Evolutionary conservation across 148 eudicot species (phyloP).

Genomic region (Talinum fruticosum): DNA sequence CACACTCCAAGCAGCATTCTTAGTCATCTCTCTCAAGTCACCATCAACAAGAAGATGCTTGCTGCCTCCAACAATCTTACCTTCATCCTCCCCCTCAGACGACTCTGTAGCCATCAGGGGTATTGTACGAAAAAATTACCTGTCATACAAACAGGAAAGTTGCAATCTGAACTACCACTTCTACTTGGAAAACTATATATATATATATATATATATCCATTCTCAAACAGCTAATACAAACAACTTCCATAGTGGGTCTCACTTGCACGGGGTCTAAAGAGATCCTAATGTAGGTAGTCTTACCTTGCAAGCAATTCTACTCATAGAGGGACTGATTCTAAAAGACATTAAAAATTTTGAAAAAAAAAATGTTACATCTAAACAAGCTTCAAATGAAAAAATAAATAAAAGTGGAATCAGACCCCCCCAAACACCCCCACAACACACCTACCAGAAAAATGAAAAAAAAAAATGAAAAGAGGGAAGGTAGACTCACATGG

Average conservation of each 20-base stretch:
- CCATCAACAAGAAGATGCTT: constrained; percentile 60
- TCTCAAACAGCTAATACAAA: neutral
- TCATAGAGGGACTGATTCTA: too few species aligned
- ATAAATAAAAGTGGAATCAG: too few species aligned
- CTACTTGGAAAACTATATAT: neutral
- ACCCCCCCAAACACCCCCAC: too few species aligned
- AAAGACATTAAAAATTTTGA: too few species aligned
- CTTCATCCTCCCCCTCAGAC: constrained; percentile 86
- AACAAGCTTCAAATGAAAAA: too few species aligned
- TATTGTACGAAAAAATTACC: constrained; percentile 6
- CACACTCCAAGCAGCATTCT: constrained; percentile 95
- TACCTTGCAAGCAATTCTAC: too few species aligned
- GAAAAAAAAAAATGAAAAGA: too few species aligned
- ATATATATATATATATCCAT: too few species aligned
- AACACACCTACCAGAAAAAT: too few species aligned
- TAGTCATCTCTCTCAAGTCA: constrained; percentile 87
- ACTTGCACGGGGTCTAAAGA: neutral
- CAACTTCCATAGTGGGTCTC: neutral
- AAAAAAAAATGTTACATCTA: too few species aligned
- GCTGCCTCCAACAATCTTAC: constrained; percentile 71
- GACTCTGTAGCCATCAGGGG: constrained; percentile 62
- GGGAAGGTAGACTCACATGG: too few species aligned
- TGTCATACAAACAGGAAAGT: neutral
- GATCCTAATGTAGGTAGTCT: neutral
- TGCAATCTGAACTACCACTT: neutral